These are phyloP conservation scores for Starmerella vaccinii DNA, from an alignment of 805 yeast genomes.

Conservation along the genomic window DNA sequence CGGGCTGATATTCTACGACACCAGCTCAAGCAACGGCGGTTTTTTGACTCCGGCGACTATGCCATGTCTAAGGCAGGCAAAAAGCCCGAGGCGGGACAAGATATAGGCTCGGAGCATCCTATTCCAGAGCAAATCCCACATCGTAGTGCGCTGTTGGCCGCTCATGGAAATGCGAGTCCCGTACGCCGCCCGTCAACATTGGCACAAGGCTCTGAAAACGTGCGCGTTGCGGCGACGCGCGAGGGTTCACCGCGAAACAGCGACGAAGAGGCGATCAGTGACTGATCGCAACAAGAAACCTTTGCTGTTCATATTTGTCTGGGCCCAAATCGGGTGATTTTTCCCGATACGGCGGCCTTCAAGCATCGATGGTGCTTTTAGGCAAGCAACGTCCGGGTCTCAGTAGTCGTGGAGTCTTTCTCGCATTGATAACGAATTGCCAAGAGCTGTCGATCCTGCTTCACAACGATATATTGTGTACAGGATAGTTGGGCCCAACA, in stretches of 20 bases:
- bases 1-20: constrained; percentile 25
- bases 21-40: constrained; percentile 62
- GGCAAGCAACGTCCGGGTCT: too few species aligned
- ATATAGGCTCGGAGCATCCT: constrained; percentile 27
- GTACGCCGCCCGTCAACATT: constrained; percentile 25
- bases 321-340: neutral
- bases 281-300: neutral
- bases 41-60: constrained; percentile 89
- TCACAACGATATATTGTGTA: too few species aligned
- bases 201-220: constrained; percentile 17
- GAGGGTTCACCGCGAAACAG: neutral
- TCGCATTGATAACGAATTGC: too few species aligned
- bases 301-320: neutral
- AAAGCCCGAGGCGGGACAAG: constrained; percentile 23
- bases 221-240: constrained; percentile 16
- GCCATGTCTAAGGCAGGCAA: constrained; percentile 51
- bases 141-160: constrained; percentile 21
- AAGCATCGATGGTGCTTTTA: too few species aligned
- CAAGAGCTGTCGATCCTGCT: too few species aligned
- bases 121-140: constrained; percentile 26
- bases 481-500: too few species aligned
- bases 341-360: too few species aligned
- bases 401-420: too few species aligned
- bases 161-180: constrained; percentile 20
- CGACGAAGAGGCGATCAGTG: constrained; percentile 6